Evolutionary conservation across 129 eudicot genomes (phyloP), one percentile per base, ranked within the genome.

Genomic region (Glebionis coronaria): DNA sequence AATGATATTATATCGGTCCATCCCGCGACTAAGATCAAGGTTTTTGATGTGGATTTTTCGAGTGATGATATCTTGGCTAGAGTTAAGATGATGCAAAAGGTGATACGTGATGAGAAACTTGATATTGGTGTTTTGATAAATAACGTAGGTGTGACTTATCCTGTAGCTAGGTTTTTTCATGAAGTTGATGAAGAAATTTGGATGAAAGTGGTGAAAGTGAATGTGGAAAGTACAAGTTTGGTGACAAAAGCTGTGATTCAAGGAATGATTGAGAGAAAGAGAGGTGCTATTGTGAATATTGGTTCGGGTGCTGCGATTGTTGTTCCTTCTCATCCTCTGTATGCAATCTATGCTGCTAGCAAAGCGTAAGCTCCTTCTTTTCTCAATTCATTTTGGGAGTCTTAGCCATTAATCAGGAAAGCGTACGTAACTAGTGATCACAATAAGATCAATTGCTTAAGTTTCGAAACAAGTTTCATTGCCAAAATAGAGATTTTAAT

Each of bases 291-390:
- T 58, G 83, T 90, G 21, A 90, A 83, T 58, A 75, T 90, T 56
- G 97, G 95, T 5, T 91, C 97, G 12, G 97, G 90, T 70, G 87
- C 93, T 19, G 68, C 90, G 57, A 68, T 82, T 52, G 91, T 82
- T 15, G 83, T 87, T 0, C 90, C 97, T 71, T 91, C 97, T 50
- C 87, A 85, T 80, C 97, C 97, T 74, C 95, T 91, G 0, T 83
- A 70, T 82, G 82, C 97, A 19, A 59, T 91, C 20, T 91, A 91
- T 81, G 93, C 90, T 71, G 95, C 97, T 23, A 85, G 88, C 60
- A 91, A 91, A 80, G 93, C 95, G 95, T 91, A 79, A 59, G 94
- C 45, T 56, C 1, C 12, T 13, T 5, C 9, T 3, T 10, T 12
- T 20, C 0, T 21, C 13, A 4, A 29, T 31, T 28, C n/a, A 16